Percentiles rank a stretch among this genome's conserved stretches.
phyloP scores from a whole-genome alignment of 2,329 filamentous ascomycete genomes.

The Ophiocordyceps polyrhachis-furcata region DNA sequence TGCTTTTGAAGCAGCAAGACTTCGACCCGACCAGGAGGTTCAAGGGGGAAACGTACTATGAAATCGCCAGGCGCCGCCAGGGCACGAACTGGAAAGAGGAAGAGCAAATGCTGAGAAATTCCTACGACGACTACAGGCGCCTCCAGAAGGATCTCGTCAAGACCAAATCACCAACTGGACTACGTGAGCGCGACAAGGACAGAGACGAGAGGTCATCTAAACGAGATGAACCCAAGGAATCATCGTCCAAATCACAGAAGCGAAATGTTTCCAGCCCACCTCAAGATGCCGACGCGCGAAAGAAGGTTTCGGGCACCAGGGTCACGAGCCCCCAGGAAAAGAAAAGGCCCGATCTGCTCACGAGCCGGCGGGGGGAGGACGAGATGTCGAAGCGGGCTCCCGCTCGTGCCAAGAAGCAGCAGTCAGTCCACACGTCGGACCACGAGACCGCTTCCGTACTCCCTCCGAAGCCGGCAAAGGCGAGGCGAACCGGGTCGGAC shows the following conservation, averaged over 20 bases:
- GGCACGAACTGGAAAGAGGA: slow-evolving; percentile 87
- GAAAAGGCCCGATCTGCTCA: slow-evolving; percentile 22
- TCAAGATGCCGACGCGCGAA: slow-evolving; percentile 24
- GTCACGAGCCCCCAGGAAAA: slow-evolving; percentile 30
- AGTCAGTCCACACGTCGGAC: slow-evolving; percentile 31
- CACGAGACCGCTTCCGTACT: slow-evolving; percentile 31
- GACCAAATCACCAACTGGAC: slow-evolving; percentile 27
- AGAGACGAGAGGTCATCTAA: slow-evolving; percentile 23
- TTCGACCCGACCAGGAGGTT: slow-evolving; percentile 72
- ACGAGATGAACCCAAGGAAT: slow-evolving; percentile 26
- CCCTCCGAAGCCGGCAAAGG: slow-evolving; percentile 28
- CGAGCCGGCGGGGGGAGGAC: slow-evolving; percentile 24
- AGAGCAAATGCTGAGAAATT: slow-evolving; percentile 57
- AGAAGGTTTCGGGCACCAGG: slow-evolving; percentile 19
- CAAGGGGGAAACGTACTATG: slow-evolving; percentile 65
- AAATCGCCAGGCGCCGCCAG: slow-evolving; percentile 64
- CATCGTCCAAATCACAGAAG: slow-evolving; percentile 21
- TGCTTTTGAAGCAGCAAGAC: slow-evolving; percentile 54
- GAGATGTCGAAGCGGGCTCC: slow-evolving; percentile 30
- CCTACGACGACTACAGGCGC: slow-evolving; percentile 47
- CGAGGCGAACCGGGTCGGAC: slow-evolving; percentile 36
- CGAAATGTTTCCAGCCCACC: slow-evolving; percentile 29
- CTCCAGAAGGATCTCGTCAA: slow-evolving; percentile 30
- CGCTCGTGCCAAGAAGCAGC: slow-evolving; percentile 37
- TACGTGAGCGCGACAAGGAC: slow-evolving; percentile 21